Base-by-base conservation (phyloP, 179 eudicot species). In the Spinacia oleracea region DNA sequence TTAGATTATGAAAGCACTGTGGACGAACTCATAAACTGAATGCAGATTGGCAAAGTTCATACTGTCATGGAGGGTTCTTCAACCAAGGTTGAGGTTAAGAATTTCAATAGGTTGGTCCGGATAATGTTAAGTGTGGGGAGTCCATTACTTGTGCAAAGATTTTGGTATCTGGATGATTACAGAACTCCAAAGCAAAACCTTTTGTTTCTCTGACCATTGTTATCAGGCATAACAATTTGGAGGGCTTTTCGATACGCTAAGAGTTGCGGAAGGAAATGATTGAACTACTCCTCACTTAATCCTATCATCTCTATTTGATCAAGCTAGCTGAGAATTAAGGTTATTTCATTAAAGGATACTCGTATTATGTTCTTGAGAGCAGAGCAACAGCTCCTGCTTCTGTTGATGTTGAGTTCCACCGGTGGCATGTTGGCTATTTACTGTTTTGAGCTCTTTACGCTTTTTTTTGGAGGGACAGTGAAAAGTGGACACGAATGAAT, bases 1-100 rank as follows among this genome's bases (percentile, higher is more conserved):
- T 91, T 80, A 88, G 89, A 77, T 81, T 93, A 83, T 95, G 84
- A 88, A 64, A 64, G 64, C 21, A n/a, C 65, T 20, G 21, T 74
- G 43, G 43, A 51, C 21, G 5, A 70, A 46, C 14, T 16, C 20
- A 23, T 12, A 11, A 23, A 3, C 34, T 23, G 14, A 53, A 7
- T 78, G 9, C 18, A 43, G 48, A 34, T 65, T n/a, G 50, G 18
- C 10, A 1, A 25, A 10, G 29, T 38, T 9, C 16, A 51, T 74
- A 42, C 23, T 29, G 34, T 70, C 53, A 10, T 21, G 10, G 9
- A 11, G 35, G 32, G 1, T 1, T 23, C n/a, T 59, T 14, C 53
- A 7, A 3, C 21, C 23, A 0, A 58, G 45, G 32, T 9, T n/a
- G 69, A 29, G 51, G 5, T 68, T 21, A 7, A 42, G 15, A 11